phyloP scores from a whole-genome alignment of 805 yeast genomes.

The Saturnispora serradocipensis region DNA sequence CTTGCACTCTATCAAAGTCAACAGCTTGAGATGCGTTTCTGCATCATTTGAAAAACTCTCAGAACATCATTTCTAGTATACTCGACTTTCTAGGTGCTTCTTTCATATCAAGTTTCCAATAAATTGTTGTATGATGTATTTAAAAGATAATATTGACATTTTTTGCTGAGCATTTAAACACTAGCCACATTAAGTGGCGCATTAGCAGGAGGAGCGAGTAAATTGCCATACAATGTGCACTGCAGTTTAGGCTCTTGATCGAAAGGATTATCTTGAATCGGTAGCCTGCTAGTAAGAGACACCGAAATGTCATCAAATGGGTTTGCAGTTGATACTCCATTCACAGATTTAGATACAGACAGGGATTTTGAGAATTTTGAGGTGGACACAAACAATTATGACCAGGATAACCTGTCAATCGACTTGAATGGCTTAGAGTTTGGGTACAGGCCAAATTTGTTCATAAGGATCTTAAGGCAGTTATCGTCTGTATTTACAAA shows the following conservation, averaged over 20 bases:
- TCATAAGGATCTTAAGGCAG: not conserved
- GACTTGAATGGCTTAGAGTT: slow-evolving; percentile 12
- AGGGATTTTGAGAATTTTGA: slow-evolving; percentile 25
- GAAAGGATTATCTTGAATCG: not conserved
- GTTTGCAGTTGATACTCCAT: slow-evolving; percentile 40
- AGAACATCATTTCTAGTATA: too few relatives aligned
- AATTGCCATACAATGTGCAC: not conserved
- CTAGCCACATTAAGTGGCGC: too few relatives aligned
- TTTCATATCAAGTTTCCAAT: too few relatives aligned
- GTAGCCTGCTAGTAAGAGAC: not conserved
- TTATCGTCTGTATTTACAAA: slow-evolving; percentile 6
- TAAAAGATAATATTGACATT: too few relatives aligned
- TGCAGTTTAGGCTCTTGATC: not conserved
- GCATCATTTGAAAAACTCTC: too few relatives aligned
- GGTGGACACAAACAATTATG: slow-evolving; percentile 14
- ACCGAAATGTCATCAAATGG: slow-evolving; percentile 6
- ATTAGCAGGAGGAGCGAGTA: too few relatives aligned
- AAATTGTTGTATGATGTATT: too few relatives aligned
- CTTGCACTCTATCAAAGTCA: too few relatives aligned
- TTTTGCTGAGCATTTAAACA: too few relatives aligned
- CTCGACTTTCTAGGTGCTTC: too few relatives aligned
- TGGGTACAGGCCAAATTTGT: not conserved
- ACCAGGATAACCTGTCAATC: slow-evolving; percentile 12
- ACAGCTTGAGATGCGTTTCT: too few relatives aligned
- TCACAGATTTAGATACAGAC: slow-evolving; percentile 43